Base-by-base conservation (phyloP, 257 asterid genomes). In the Anisodus acutangulus region DNA sequence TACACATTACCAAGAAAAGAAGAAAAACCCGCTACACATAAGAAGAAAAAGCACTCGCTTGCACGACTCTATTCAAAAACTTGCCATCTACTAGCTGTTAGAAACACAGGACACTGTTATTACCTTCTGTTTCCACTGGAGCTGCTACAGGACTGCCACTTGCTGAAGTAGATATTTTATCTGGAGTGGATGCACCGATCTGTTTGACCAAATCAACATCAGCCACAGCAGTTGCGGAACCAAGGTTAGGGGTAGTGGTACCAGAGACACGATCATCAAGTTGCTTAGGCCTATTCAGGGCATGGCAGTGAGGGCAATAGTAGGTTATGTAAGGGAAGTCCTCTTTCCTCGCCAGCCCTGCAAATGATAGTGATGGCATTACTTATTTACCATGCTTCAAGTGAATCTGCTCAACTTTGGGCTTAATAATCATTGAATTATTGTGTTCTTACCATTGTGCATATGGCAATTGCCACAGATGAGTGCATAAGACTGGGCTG, bases 291-390 rank as follows among this genome's bases (percentile, higher is more conserved):
- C 83, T 87, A 85, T 95, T 95, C 84, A 95, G 87, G 80, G 98
- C 94, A 66, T 89, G 87, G 91, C 99, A 95, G 87, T 91, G 98
- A 12, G 98, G 97, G 89, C 99, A 94, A 84, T 93, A 94, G 92
- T 95, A 94, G 43, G 98, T 91, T 49, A 94, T 87, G 64, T 86
- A 93, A 0, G 97, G 96, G 74, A 87, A 90, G 60, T 95, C 99
- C 84, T 95, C 99, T 89, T 91, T 94, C 91, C 98, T 91, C 8
- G 93, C 98, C 15, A 95, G 93, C 82, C 99, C 98, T 95, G 92
- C 83, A 89, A 82, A 78, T 53, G 82, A 78, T 26, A 78, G 82
- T 53, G 53, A 78, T 13, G 82, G 15, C 47, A 78, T 53, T 78
- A 54, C 64, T 53, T 78, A 53, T 78, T 53, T 45, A 78, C 15